Percentiles rank a stretch among this genome's conserved stretches.
phyloP scores from a whole-genome alignment of 164 flowering plant species.

The Aristolochia fimbriata region DNA sequence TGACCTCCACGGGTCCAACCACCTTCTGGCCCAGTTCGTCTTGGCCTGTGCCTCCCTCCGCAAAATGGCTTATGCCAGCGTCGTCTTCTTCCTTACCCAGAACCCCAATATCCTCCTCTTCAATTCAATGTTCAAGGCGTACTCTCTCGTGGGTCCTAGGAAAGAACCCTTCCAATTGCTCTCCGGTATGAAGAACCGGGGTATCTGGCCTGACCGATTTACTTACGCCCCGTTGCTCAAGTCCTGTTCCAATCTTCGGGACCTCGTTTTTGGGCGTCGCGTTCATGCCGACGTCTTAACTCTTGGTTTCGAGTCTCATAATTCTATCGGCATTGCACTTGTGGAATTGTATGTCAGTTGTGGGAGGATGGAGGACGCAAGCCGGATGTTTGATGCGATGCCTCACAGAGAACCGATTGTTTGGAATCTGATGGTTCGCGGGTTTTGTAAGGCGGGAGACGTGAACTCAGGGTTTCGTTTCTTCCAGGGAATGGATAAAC shows the following conservation, averaged over 20 bases:
- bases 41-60: conserved; percentile 40
- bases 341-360: conserved; percentile 45
- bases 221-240: conserved; percentile 75
- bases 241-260: conserved; percentile 36
- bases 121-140: conserved; percentile 75
- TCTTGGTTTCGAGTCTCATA: conserved; percentile 39
- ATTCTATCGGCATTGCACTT: conserved; percentile 40
- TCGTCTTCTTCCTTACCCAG: conserved; percentile 36
- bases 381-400: no score
- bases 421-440: no score
- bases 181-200: conserved; percentile 35
- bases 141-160: conserved; percentile 45
- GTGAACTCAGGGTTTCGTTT: conserved; percentile 42
- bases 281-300: conserved; percentile 39
- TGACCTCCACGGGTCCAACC: conserved; percentile 61
- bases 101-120: conserved; percentile 58
- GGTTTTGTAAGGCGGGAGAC: conserved; percentile 53
- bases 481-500: conserved; percentile 50
- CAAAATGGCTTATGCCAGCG: conserved; percentile 41
- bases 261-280: conserved; percentile 29
- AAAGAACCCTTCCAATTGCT: conserved; percentile 33
- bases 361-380: conserved; percentile 13
- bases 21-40: conserved; percentile 67
- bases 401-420: no score
- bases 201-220: conserved; percentile 61